A percentile compares a stretch with the other conserved stretches of the same genome.
Conservation (phyloP, 106 monocot species). For the Dendrobium chrysotoxum region DNA sequence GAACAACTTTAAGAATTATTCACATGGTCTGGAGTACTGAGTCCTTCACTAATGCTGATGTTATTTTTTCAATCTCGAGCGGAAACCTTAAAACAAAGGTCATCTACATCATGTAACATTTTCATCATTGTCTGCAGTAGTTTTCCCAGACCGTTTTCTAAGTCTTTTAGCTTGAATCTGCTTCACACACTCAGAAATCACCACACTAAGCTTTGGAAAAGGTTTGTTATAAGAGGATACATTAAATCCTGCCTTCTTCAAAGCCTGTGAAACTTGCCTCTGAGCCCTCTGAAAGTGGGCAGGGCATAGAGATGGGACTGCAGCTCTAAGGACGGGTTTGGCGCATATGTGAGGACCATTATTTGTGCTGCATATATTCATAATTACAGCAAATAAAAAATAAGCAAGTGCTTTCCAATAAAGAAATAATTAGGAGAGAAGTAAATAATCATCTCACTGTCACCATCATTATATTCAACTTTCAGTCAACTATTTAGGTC, state of each 20-base stretch:
- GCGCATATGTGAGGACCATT: conserved; percentile 36
- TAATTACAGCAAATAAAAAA: not conserved
- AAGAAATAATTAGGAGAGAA: not conserved
- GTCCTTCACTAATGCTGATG: not conserved
- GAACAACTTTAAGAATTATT: not conserved
- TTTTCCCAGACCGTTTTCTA: conserved; percentile 3
- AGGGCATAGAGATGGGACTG: conserved; percentile 48
- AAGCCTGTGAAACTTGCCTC: conserved; percentile 38
- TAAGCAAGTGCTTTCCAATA: not conserved
- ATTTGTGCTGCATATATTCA: conserved; percentile 26
- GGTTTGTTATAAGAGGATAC: conserved; percentile 30
- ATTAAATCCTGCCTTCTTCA: conserved; percentile 53
- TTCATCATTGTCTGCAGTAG: not conserved
- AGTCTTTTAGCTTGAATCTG: conserved; percentile 56
- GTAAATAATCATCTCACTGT: too few species aligned
- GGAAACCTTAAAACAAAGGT: not conserved
- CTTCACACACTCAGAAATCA: conserved; percentile 47
- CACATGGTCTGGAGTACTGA: not conserved
- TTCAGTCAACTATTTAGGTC: too few species aligned
- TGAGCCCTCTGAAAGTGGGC: conserved; percentile 46
- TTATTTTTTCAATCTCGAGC: not conserved
- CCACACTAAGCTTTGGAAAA: conserved; percentile 30
- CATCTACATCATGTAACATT: not conserved
- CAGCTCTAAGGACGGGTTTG: conserved; percentile 48
- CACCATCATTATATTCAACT: too few species aligned